Percentiles rank a stretch among this genome's conserved stretches.
phyloP scores from a whole-genome alignment of 306 rosid genomes.

The Sphenostylis stenocarpa region DNA sequence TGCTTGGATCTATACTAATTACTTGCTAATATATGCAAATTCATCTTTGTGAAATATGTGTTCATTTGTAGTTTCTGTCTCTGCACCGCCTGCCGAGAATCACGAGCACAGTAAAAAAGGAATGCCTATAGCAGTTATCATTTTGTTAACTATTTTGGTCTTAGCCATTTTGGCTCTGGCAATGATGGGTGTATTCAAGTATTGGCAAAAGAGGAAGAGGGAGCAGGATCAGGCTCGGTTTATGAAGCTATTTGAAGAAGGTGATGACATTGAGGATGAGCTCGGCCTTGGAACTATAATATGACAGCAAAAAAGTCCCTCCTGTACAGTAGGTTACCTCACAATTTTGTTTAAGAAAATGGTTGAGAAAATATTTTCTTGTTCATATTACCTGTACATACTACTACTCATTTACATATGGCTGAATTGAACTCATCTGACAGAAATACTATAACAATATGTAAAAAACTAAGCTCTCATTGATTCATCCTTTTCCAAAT shows the following conservation, averaged over 20 bases:
- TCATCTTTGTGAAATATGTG: slow-evolving; percentile 1
- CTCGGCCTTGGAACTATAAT: slow-evolving; percentile 63
- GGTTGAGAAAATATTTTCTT: slow-evolving; percentile 11
- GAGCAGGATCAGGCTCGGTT: slow-evolving; percentile 90
- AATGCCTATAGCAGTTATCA: slow-evolving; percentile 43
- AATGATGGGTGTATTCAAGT: slow-evolving; percentile 50
- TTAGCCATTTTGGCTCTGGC: slow-evolving; percentile 41
- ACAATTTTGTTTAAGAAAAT: slow-evolving; percentile 42
- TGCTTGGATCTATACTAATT: slow-evolving; percentile 10
- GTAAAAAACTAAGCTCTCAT: not conserved
- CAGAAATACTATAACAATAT: not conserved
- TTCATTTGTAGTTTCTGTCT: slow-evolving; percentile 45
- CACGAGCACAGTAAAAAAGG: slow-evolving; percentile 37
- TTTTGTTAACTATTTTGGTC: slow-evolving; percentile 41
- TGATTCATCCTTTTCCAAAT: slow-evolving; percentile 13
- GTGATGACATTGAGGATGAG: slow-evolving; percentile 89
- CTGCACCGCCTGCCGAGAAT: slow-evolving; percentile 32
- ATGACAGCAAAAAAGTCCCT: slow-evolving; percentile 42
- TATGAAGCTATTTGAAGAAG: slow-evolving; percentile 85
- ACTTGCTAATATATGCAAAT: not conserved
- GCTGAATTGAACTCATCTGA: slow-evolving; percentile 16
- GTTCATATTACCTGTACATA: slow-evolving; percentile 31
- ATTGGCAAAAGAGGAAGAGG: slow-evolving; percentile 89
- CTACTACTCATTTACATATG: not conserved
- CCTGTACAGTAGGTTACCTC: slow-evolving; percentile 50